Evolutionary conservation across 345 rosid genomes (phyloP).

Genomic region (Linum usitatissimum): DNA sequence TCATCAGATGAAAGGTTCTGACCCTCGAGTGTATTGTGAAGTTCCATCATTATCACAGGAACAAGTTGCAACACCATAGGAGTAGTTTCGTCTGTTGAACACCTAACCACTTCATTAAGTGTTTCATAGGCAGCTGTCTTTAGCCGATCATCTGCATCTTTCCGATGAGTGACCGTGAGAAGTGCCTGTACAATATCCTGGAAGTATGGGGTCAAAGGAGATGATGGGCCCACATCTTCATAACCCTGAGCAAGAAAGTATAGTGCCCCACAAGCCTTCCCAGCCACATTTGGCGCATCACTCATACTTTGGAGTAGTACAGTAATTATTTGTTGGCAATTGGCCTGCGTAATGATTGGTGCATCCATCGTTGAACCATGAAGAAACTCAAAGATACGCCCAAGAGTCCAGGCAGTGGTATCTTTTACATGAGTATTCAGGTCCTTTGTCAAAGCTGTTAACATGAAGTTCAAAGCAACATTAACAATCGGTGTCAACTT

Average conservation of each 20-base stretch:
- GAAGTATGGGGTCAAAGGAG: constrained; percentile 61
- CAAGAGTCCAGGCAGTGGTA: constrained; percentile 59
- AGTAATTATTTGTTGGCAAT: constrained; percentile 70
- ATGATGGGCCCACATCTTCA: constrained; percentile 41
- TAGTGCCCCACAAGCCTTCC: constrained; percentile 68
- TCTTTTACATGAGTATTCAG: constrained; percentile 44
- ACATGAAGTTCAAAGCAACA: constrained; percentile 36
- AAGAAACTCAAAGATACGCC: constrained; percentile 66
- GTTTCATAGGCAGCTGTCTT: constrained; percentile 57
- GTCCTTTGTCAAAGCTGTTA: constrained; percentile 35
- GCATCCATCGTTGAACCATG: constrained; percentile 56
- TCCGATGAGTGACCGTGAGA: constrained; percentile 58
- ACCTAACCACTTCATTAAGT: constrained; percentile 6
- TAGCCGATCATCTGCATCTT: constrained; percentile 65
- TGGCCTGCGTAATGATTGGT: constrained; percentile 49
- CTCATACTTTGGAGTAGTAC: constrained; percentile 64
- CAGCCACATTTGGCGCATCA: constrained; percentile 63
- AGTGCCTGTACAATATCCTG: constrained; percentile 65
- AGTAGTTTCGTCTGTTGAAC: constrained; percentile 1
- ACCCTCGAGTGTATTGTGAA: constrained; percentile 3
- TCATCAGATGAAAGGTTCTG: constrained; percentile 4
- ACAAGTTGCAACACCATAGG: constrained; percentile 4
- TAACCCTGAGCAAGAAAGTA: constrained; percentile 65
- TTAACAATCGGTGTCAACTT: constrained; percentile 30
- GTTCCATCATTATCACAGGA: constrained; percentile 7